Percentiles rank a stretch among this genome's conserved stretches.
Evolutionary conservation across 1,284 basidiomycete species (phyloP).

Genomic region (Irpex rosettiformis): DNA sequence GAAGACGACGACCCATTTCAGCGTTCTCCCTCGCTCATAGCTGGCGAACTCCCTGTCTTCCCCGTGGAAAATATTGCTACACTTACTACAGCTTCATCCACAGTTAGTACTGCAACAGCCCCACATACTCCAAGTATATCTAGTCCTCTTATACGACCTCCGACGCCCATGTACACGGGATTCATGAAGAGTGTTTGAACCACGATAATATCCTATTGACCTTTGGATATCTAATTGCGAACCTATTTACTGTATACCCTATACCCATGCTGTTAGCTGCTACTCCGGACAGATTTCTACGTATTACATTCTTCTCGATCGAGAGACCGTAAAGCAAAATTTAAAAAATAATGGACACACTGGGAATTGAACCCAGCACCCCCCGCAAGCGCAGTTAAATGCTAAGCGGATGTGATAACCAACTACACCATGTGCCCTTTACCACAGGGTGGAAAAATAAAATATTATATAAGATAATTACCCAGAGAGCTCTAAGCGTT

Average conservation of each 20-base stretch:
- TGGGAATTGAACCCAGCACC: slow-evolving; percentile 33
- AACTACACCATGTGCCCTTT: slow-evolving; percentile 44
- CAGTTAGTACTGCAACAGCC: not conserved
- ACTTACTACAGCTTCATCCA: not conserved
- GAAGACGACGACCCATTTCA: slow-evolving; percentile 10
- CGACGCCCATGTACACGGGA: not conserved
- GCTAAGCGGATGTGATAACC: slow-evolving; percentile 49
- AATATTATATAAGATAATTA: not conserved
- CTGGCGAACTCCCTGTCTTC: not conserved
- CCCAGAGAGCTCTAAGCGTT: not conserved
- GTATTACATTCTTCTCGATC: too few species aligned
- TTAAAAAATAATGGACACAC: slow-evolving; percentile 21
- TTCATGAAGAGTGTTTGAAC: not conserved
- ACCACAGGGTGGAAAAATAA: not conserved
- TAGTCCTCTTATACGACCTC: not conserved
- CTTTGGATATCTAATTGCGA: too few species aligned
- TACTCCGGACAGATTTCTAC: too few species aligned
- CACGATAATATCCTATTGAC: too few species aligned
- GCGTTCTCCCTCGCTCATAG: not conserved
- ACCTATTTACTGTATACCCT: too few species aligned
- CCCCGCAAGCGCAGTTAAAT: slow-evolving; percentile 26
- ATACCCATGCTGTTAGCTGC: too few species aligned
- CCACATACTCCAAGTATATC: not conserved
- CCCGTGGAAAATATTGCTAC: not conserved
- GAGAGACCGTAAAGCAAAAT: not conserved